Conservation (phyloP, 768 basidiomycete species). For the Symmetrospora coprosmae region DNA sequence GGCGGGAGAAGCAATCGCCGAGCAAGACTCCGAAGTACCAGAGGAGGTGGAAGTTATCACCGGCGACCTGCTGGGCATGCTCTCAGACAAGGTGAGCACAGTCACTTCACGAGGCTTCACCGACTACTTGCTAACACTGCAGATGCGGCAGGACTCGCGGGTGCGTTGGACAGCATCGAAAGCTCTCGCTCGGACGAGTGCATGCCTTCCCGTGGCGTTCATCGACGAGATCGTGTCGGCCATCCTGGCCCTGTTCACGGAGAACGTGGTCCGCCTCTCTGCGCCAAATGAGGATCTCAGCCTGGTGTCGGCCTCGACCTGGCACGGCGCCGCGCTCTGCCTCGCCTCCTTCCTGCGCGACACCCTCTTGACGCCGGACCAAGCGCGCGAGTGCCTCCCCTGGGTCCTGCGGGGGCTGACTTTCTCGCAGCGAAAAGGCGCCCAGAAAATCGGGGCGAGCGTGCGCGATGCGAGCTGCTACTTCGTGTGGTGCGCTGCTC, state of each 20-base stretch:
- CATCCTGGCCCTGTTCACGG: conserved; percentile 57
- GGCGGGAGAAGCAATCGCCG: no score
- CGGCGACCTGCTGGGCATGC: conserved; percentile 53
- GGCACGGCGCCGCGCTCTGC: conserved; percentile 69
- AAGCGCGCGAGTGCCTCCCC: conserved; percentile 51
- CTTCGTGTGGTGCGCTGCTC: conserved; percentile 83
- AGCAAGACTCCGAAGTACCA: conserved; percentile 47
- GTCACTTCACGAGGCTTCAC: neutral
- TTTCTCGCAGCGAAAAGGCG: conserved; percentile 80
- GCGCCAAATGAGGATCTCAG: conserved; percentile 52
- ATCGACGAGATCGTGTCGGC: conserved; percentile 68
- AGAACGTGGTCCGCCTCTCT: conserved; percentile 51
- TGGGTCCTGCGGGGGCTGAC: conserved; percentile 83
- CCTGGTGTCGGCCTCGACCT: conserved; percentile 65
- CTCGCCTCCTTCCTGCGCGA: conserved; percentile 83
- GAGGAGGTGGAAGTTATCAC: conserved; percentile 62
- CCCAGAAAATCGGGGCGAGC: conserved; percentile 83
- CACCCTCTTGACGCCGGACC: conserved; percentile 47
- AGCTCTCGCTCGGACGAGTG: conserved; percentile 68
- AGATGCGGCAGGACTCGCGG: conserved; percentile 68
- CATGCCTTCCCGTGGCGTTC: conserved; percentile 62
- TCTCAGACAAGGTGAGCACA: conserved; percentile 63
- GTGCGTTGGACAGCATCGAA: conserved; percentile 93
- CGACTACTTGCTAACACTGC: neutral
- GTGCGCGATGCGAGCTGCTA: conserved; percentile 92